phyloP scores from a whole-genome alignment of 2,329 filamentous ascomycete species.

The Ceratocystis variospora region DNA sequence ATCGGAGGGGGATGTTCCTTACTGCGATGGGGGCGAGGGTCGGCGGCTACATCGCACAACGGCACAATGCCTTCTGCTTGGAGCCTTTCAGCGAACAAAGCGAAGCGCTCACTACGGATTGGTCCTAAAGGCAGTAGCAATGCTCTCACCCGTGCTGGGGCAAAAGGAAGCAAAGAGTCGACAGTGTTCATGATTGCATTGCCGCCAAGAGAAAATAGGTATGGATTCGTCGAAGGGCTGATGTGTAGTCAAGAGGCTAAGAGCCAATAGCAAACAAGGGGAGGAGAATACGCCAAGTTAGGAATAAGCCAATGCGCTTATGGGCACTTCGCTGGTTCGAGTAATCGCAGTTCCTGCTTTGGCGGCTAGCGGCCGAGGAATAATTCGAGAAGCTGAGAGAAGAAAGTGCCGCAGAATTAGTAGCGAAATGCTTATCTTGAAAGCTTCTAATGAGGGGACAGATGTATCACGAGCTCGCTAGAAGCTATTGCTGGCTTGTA shows the following conservation, averaged over 20 bases:
- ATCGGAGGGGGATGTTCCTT: slow-evolving; percentile 26
- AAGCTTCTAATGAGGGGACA: slow-evolving; percentile 3
- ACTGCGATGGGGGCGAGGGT: slow-evolving; percentile 77
- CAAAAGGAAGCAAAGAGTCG: slow-evolving; percentile 80
- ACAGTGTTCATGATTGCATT: slow-evolving; percentile 57
- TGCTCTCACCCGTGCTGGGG: slow-evolving; percentile 79
- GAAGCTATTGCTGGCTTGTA: background rate
- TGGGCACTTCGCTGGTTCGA: background rate
- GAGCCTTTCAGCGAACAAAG: slow-evolving; percentile 63
- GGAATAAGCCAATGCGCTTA: background rate
- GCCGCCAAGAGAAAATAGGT: background rate
- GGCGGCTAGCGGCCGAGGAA: background rate
- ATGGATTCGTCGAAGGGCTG: background rate
- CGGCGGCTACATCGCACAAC: slow-evolving; percentile 72
- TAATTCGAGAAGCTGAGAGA: background rate
- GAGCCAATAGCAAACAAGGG: background rate
- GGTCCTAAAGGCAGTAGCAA: slow-evolving; percentile 75
- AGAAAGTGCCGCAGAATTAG: background rate
- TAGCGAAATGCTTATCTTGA: background rate
- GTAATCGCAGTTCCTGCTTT: background rate
- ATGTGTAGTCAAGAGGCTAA: background rate
- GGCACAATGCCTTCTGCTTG: slow-evolving; percentile 68
- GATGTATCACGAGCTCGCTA: background rate
- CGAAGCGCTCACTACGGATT: slow-evolving; percentile 70
- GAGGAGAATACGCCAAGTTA: background rate